Evolutionary conservation across 2,329 filamentous ascomycete species (phyloP), one percentile per base, ranked within the genome.

Genomic region (Acrocalymma vagum): DNA sequence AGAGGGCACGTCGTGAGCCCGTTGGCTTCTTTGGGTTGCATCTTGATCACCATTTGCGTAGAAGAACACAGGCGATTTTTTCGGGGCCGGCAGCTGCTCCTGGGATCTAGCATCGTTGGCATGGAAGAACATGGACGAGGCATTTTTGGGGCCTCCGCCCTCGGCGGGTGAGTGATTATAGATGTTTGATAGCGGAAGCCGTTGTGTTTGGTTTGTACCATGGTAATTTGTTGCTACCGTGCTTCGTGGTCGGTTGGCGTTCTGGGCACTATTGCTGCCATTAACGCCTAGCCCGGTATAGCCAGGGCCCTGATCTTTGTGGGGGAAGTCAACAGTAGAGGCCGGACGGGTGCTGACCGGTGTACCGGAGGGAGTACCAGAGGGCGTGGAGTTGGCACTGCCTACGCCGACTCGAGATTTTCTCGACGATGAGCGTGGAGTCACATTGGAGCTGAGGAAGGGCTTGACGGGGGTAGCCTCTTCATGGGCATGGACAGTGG

Each of bases 121-220:
- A 66, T 95, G 92, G 68, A 99, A 96, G 78, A 97, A 97, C 73
- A 90, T 93, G 37, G 86, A 72, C 14, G 71, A 71, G 24, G 62
- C 60, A 29, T 63, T 66, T 29, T 54, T 52, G 9, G 50, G 37
- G 10, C 46, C 51, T 17, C 53, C 59, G 3, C 40, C 22, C 16
- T 68, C 66, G 58, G 69, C 36, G 45, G 57, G 45, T 2, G 50
- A 31, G 18, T 55, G 42, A 11, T 38, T 60, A 45, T 66, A 61
- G 9, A 53, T 37, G 38, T 50, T 67, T 7, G 52, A 48, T 18
- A 58, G 42, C n/a, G 53, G 53, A 11, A 57, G 49, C 21, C 64
- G 55, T 23, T 60, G 56, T 13, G 56, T 51, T 4, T 58, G 55
- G 7, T 55, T 46, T 26, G 37, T 34, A 37, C 55, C 50, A 32